phyloP scores from a whole-genome alignment of 768 basidiomycete genomes.

The Termitomyces sp. region DNA sequence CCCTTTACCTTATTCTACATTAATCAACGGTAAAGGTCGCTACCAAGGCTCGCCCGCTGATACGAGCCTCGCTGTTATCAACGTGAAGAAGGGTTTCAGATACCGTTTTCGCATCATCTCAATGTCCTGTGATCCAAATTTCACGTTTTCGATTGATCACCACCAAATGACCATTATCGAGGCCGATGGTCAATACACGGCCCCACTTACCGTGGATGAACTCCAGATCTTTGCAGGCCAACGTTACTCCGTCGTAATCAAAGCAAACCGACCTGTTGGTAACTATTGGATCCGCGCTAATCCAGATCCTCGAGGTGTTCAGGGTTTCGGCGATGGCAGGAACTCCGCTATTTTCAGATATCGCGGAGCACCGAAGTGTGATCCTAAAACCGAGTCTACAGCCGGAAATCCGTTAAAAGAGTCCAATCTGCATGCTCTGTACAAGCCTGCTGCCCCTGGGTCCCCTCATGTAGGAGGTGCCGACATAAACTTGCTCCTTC shows the following conservation, averaged over 20 bases:
- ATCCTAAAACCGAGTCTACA: conserved; percentile 34
- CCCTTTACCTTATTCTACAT: conserved; percentile 8
- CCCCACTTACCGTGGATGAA: conserved; percentile 40
- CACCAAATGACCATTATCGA: conserved; percentile 53
- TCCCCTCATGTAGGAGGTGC: conserved; percentile 33
- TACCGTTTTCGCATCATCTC: conserved; percentile 36
- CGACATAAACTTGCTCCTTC: conserved; percentile 36
- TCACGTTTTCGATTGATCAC: conserved; percentile 41
- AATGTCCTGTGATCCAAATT: conserved; percentile 32
- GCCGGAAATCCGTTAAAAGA: conserved; percentile 15
- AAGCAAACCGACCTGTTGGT: conserved; percentile 38
- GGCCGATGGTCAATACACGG: conserved; percentile 40
- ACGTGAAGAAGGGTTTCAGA: conserved; percentile 6
- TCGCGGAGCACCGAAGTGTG: conserved; percentile 35
- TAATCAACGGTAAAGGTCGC: conserved; percentile 40
- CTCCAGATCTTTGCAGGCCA: conserved; percentile 36
- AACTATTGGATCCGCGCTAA: conserved; percentile 53
- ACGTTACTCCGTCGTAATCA: conserved; percentile 30
- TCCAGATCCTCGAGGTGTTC: conserved; percentile 17
- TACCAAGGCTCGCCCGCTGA: conserved; percentile 21
- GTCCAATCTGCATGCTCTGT: conserved; percentile 27
- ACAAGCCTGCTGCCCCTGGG: conserved; percentile 26
- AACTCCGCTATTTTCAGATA: conserved; percentile 55
- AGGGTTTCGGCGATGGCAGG: conserved; percentile 31
- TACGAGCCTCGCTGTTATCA: neutral